These are phyloP conservation scores for Corymbia calophylla DNA, from an alignment of 441 rosid species.

Conservation along the genomic window DNA sequence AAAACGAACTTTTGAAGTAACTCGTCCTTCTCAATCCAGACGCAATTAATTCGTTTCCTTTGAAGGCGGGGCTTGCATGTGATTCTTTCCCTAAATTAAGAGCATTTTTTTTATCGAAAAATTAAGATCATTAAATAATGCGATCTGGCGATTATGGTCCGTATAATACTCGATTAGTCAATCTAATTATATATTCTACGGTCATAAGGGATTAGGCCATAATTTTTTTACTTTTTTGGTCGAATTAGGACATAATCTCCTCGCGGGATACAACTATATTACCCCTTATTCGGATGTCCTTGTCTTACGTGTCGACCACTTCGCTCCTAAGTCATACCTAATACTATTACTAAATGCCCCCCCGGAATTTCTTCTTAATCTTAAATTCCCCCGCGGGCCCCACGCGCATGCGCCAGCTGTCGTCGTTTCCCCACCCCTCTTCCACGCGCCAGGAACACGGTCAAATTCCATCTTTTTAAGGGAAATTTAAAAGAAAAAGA, in stretches of 20 bases:
- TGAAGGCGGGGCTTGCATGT: rapidly evolving
- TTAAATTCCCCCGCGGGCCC: not conserved
- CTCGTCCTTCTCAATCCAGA: not conserved
- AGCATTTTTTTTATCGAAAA: not conserved
- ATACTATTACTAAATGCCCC: not conserved
- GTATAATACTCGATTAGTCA: not conserved
- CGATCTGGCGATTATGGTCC: not conserved
- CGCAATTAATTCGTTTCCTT: not conserved
- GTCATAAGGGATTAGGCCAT: not conserved
- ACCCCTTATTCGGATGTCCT: not conserved
- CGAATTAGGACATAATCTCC: not conserved
- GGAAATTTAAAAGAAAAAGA: not conserved
- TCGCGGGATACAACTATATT: rapidly evolving
- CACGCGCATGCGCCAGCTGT: not conserved
- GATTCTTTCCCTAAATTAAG: not conserved
- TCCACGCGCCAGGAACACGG: not conserved
- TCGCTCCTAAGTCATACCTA: not conserved
- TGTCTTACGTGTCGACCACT: not conserved
- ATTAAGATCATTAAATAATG: not conserved
- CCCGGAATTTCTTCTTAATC: not conserved
- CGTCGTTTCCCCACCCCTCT: not conserved
- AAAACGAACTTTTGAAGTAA: not conserved
- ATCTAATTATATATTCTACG: too few species aligned
- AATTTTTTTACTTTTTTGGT: too few species aligned
- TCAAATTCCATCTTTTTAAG: not conserved